Conservation (phyloP, 2,329 filamentous ascomycete genomes). For the Clarireedia monteithiana region DNA sequence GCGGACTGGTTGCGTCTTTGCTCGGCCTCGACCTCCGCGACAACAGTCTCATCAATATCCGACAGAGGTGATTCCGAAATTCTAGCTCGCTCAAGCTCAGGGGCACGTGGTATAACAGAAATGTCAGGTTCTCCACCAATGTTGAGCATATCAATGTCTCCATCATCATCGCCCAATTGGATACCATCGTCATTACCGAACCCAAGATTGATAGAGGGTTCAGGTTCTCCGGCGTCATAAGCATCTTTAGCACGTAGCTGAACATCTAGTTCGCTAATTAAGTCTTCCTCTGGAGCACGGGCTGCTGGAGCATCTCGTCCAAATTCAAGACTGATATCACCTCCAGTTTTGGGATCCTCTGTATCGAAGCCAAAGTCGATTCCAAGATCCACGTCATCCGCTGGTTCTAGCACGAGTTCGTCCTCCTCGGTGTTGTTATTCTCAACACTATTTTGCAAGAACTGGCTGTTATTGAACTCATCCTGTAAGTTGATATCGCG, state of each 20-base stretch:
- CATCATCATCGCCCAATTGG: slow-evolving; percentile 53
- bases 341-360: slow-evolving; percentile 17
- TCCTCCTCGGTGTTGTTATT: slow-evolving; percentile 41
- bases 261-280: slow-evolving; percentile 54
- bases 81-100: slow-evolving; percentile 45
- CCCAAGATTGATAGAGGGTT: slow-evolving; percentile 46
- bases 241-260: slow-evolving; percentile 48
- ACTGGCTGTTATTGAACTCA: slow-evolving; percentile 69
- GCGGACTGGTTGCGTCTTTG: slow-evolving; percentile 37
- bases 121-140: slow-evolving; percentile 52
- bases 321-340: slow-evolving; percentile 68
- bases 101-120: slow-evolving; percentile 38
- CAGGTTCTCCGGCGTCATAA: slow-evolving; percentile 40
- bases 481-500: slow-evolving; percentile 63
- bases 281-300: slow-evolving; percentile 59
- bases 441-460: slow-evolving; percentile 59
- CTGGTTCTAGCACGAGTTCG: slow-evolving; percentile 43
- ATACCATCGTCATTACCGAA: slow-evolving; percentile 42
- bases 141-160: slow-evolving; percentile 56
- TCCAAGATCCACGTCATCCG: slow-evolving; percentile 64
- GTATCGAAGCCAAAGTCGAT: slow-evolving; percentile 53
- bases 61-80: slow-evolving; percentile 65
- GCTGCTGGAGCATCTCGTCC: slow-evolving; percentile 76
- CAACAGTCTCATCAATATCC: slow-evolving; percentile 57
- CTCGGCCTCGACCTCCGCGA: slow-evolving; percentile 51